phyloP scores from a whole-genome alignment of 306 rosid species.

The Morella rubra region DNA sequence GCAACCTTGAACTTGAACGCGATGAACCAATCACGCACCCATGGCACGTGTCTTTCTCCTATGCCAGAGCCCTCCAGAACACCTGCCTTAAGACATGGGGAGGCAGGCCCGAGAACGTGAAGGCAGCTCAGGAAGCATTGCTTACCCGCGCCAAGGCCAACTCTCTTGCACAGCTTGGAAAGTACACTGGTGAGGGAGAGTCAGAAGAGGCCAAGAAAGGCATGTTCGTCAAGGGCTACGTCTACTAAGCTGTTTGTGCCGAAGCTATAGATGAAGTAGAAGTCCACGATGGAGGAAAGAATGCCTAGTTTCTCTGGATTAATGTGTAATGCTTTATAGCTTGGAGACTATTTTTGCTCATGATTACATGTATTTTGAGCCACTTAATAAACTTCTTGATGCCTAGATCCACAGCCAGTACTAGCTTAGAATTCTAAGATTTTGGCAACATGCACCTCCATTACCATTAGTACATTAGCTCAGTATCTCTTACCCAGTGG shows the following conservation, averaged over 20 bases:
- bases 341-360: slow-evolving; percentile 70
- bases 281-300: slow-evolving; percentile 22
- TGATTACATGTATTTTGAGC: slow-evolving; percentile 46
- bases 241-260: slow-evolving; percentile 47
- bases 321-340: slow-evolving; percentile 49
- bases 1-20: slow-evolving; percentile 95
- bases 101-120: slow-evolving; percentile 78
- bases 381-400: slow-evolving; percentile 46
- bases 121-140: slow-evolving; percentile 79
- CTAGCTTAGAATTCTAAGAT: too few relatives aligned
- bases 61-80: slow-evolving; percentile 97
- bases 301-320: slow-evolving; percentile 37
- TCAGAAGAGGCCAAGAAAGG: slow-evolving; percentile 81
- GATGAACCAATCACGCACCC: slow-evolving; percentile 75
- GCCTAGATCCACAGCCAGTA: neutral
- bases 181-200: slow-evolving; percentile 92
- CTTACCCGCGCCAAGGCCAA: slow-evolving; percentile 83
- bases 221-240: slow-evolving; percentile 83
- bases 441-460: too few relatives aligned
- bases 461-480: too few relatives aligned
- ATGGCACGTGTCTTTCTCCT: slow-evolving; percentile 98
- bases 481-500: too few relatives aligned
- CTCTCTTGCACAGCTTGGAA: slow-evolving; percentile 94
- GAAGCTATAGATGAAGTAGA: slow-evolving; percentile 23
- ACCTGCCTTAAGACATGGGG: slow-evolving; percentile 92